phyloP scores from a whole-genome alignment of 345 rosid genomes.

The Eucalyptus curtisii region DNA sequence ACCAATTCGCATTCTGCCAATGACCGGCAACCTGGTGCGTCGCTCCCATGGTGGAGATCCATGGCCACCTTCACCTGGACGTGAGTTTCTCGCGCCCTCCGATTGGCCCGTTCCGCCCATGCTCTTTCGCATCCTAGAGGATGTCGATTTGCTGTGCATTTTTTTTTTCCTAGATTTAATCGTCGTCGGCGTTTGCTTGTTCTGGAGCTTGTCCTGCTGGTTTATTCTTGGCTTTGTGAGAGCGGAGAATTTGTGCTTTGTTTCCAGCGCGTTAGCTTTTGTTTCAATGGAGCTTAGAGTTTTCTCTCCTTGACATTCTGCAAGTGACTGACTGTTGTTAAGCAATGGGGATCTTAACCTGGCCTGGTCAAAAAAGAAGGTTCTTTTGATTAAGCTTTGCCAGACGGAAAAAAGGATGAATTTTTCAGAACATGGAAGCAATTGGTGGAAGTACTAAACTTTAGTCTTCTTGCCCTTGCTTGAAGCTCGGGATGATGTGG shows the following conservation, averaged over 20 bases:
- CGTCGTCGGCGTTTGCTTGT: not conserved
- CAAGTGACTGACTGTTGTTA: no score
- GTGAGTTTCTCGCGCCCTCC: slow-evolving; percentile 10
- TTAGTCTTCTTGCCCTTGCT: not conserved
- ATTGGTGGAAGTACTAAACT: not conserved
- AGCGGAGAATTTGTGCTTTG: no score
- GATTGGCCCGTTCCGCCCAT: not conserved
- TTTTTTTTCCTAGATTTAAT: not conserved
- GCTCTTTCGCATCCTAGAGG: not conserved
- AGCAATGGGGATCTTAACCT: not conserved
- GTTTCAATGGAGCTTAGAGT: no score
- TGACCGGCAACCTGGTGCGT: not conserved
- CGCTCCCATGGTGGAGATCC: slow-evolving; percentile 44
- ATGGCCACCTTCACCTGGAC: slow-evolving; percentile 88
- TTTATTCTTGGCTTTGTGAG: no score
- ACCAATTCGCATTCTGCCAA: not conserved
- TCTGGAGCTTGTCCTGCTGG: not conserved
- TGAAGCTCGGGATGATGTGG: not conserved
- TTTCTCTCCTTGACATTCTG: not conserved
- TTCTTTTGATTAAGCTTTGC: not conserved
- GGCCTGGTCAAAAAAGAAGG: not conserved
- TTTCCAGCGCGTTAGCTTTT: no score
- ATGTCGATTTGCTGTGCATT: not conserved
- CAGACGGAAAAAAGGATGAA: not conserved
- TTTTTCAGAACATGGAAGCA: not conserved